A percentile compares a stretch with the other conserved stretches of the same genome.
These are phyloP conservation scores for Phaffia australis DNA, from an alignment of 768 basidiomycete genomes.

Conservation along the genomic window DNA sequence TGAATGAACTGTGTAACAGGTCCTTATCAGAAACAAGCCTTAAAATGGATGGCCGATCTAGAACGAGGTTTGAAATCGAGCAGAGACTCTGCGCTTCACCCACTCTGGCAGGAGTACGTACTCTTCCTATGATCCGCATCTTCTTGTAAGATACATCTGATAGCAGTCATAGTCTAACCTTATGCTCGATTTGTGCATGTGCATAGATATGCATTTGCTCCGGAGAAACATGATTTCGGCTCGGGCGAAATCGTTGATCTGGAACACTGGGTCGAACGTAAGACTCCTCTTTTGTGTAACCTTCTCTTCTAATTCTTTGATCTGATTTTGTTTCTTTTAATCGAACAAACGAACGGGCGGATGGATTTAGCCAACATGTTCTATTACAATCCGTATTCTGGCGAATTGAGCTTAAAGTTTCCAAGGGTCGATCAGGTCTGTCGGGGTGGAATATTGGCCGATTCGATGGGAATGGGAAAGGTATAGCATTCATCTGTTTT, in stretches of 20 bases:
- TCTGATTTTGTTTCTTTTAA: too few species aligned
- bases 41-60: slow-evolving; percentile 81
- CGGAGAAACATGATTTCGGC: slow-evolving; percentile 49
- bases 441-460: slow-evolving; percentile 84
- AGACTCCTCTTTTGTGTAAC: not conserved
- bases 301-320: not conserved
- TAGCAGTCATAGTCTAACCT: not conserved
- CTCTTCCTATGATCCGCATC: not conserved
- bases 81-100: slow-evolving; percentile 68
- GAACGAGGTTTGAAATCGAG: slow-evolving; percentile 63
- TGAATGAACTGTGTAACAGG: slow-evolving; percentile 34
- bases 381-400: slow-evolving; percentile 84
- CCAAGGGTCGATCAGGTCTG: slow-evolving; percentile 68
- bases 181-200: not conserved
- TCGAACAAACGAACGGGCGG: not conserved
- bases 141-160: not conserved
- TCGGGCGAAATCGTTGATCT: slow-evolving; percentile 71
- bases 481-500: slow-evolving; percentile 40
- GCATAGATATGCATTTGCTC: slow-evolving; percentile 57
- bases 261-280: slow-evolving; percentile 41
- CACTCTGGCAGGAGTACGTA: slow-evolving; percentile 84
- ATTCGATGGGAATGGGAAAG: slow-evolving; percentile 63
- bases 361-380: slow-evolving; percentile 39
- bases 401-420: slow-evolving; percentile 69
- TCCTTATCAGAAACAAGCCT: slow-evolving; percentile 87